A percentile compares a stretch with the other conserved stretches of the same genome.
Evolutionary conservation across 2,329 filamentous ascomycete genomes (phyloP).

Genomic region (Hypoxylon sp.): DNA sequence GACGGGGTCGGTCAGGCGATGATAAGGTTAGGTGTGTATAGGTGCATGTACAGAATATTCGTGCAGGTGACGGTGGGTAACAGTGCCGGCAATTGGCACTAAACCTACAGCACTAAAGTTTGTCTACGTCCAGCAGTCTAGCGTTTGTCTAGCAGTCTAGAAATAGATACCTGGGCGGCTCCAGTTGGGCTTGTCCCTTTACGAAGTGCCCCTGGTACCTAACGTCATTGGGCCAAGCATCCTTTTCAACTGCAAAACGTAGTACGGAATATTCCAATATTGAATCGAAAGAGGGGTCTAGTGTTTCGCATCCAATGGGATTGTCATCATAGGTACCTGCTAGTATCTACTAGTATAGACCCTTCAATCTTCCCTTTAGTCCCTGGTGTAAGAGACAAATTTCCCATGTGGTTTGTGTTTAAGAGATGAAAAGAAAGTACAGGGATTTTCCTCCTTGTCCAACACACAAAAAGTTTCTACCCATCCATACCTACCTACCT

Average conservation of each 20-base stretch:
- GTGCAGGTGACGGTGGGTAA: conserved; percentile 24
- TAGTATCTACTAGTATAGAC: background rate
- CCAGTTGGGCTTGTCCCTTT: conserved; percentile 34
- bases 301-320: background rate
- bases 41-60: conserved; percentile 15
- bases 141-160: too few relatives aligned
- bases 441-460: background rate
- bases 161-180: conserved; percentile 38
- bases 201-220: conserved; percentile 8
- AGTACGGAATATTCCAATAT: background rate
- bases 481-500: background rate
- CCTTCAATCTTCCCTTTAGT: conserved; percentile 7
- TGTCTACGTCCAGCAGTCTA: too few relatives aligned
- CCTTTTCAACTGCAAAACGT: background rate
- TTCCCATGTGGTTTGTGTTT: background rate
- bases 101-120: conserved; percentile 18
- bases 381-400: background rate
- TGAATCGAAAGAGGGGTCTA: background rate
- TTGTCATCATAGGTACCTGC: conserved; percentile 7
- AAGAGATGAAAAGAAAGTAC: background rate
- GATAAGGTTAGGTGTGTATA: conserved; percentile 29
- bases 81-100: conserved; percentile 35
- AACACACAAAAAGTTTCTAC: background rate
- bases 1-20: conserved; percentile 32
- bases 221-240: background rate